Base-by-base conservation (phyloP, 2,329 filamentous ascomycete genomes). In the Corinectria fuckeliana region DNA sequence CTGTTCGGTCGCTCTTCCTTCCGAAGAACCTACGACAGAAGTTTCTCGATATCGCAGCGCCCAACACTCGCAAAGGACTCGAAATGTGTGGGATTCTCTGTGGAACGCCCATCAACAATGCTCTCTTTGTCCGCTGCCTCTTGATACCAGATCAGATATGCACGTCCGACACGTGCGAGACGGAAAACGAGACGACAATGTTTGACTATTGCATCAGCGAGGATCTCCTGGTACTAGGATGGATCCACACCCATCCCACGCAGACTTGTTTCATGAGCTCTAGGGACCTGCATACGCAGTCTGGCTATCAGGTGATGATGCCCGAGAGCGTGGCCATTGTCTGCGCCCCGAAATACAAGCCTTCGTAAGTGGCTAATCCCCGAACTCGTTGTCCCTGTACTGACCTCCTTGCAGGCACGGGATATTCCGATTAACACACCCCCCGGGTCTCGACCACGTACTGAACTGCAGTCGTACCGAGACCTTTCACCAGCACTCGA, bases 241-340 rank as follows among this genome's bases (percentile, higher is more conserved):
- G 95, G 95, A 99, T 99, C 61, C 95, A 99, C 74, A 99, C 95
- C 0, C 95, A 99, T 74, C 95, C 95, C 0, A 92, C 90, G 0
- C 95, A 99, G 78, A 96, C 92, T 0, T 99, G 95, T 76, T 99
- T 99, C 75, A 96, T 99, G 91, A 97, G 92, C 73, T 95, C 91
- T 48, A 83, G 94, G 49, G 95, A 99, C 72, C 74, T 98, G 66
- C 95, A 99, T 73, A 99, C 96, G 0, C 94, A 97, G 72, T 89
- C 89, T 3, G 93, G 93, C 10, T 98, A 97, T 74, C 95, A 99
- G 76, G 88, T 95, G 60, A 97, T 97, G 92, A 86, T 98, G 77
- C 90, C 93, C 1, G 95, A 99, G 80, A 96, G 92, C 69, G 93
- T 99, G 63, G 95, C 95, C 4, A 96, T 99, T 70, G 95, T 99